Evolutionary conservation across 495 filamentous ascomycete genomes (phyloP).

Genomic region (Aspergillus conjunctus): DNA sequence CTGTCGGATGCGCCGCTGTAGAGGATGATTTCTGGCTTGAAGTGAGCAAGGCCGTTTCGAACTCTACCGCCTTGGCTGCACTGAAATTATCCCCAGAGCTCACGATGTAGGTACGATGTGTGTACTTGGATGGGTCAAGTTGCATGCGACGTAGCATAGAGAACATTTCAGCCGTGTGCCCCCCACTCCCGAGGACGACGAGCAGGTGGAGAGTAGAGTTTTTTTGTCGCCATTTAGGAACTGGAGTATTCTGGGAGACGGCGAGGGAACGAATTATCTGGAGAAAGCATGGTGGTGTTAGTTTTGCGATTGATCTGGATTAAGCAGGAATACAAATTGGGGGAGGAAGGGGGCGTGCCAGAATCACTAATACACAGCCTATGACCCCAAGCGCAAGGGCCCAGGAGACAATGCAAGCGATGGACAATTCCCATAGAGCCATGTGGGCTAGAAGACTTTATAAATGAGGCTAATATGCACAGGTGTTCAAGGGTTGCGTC

Average conservation of each 20-base stretch:
- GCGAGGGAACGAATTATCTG: slow-evolving; percentile 34
- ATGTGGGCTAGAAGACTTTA: not conserved
- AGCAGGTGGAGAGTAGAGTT: slow-evolving; percentile 64
- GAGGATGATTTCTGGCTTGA: slow-evolving; percentile 23
- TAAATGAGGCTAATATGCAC: not conserved
- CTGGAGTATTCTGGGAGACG: slow-evolving; percentile 37
- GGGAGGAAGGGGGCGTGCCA: slow-evolving; percentile 23
- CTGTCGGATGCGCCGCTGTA: slow-evolving; percentile 9
- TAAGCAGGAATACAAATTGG: not conserved
- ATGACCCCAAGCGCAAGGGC: slow-evolving; percentile 6
- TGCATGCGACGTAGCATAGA: slow-evolving; percentile 63
- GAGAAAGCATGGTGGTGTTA: not conserved
- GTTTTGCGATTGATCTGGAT: not conserved
- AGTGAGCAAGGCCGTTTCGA: slow-evolving; percentile 49
- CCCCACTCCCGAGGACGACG: slow-evolving; percentile 86
- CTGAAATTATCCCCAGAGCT: slow-evolving; percentile 77
- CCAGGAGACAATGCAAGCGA: slow-evolving; percentile 12
- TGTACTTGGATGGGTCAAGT: slow-evolving; percentile 52
- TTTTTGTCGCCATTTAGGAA: slow-evolving; percentile 36
- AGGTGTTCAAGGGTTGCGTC: not conserved
- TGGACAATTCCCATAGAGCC: not conserved
- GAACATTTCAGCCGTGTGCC: slow-evolving; percentile 94
- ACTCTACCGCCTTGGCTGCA: slow-evolving; percentile 62
- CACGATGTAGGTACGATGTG: slow-evolving; percentile 79
- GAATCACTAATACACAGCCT: slow-evolving; percentile 15